A percentile compares a stretch with the other conserved stretches of the same genome.
Evolutionary conservation across 331 rosid species (phyloP).

Genomic region (Pyrus hybrid): DNA sequence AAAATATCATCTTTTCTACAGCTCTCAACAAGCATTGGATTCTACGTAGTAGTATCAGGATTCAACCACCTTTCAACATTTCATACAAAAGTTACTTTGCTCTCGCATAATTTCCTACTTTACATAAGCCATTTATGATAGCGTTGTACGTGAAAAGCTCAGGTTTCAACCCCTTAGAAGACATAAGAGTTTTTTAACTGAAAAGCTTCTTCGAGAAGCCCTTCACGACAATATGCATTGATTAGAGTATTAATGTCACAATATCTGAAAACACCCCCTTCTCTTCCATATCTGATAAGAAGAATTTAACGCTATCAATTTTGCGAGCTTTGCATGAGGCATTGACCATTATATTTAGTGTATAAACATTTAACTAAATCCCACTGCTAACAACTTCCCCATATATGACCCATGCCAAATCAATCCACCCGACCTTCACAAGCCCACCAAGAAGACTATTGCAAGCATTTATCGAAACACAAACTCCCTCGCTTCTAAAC

Average conservation of each 20-base stretch:
- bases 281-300: constrained; percentile 50
- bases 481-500: constrained; percentile 37
- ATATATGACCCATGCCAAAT: constrained; percentile 68
- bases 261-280: constrained; percentile 48
- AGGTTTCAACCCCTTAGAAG: constrained; percentile 46
- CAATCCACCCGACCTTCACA: constrained; percentile 74
- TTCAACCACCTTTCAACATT: constrained; percentile 53
- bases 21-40: constrained; percentile 59
- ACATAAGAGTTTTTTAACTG: constrained; percentile 32
- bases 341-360: constrained; percentile 82
- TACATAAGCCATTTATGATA: constrained; percentile 70
- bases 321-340: constrained; percentile 66
- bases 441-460: constrained; percentile 73
- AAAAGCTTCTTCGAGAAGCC: constrained; percentile 49
- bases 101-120: constrained; percentile 41
- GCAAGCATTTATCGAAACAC: constrained; percentile 56
- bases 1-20: constrained; percentile 47
- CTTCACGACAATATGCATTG: constrained; percentile 51
- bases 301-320: constrained; percentile 29
- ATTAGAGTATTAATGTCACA: constrained; percentile 73
- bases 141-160: constrained; percentile 62
- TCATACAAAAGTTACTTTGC: constrained; percentile 49
- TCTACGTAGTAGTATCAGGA: constrained; percentile 66
- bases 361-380: constrained; percentile 45
- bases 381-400: constrained; percentile 42